Conservation (phyloP, 768 basidiomycete genomes). For the Panaeolus papilionaceus region DNA sequence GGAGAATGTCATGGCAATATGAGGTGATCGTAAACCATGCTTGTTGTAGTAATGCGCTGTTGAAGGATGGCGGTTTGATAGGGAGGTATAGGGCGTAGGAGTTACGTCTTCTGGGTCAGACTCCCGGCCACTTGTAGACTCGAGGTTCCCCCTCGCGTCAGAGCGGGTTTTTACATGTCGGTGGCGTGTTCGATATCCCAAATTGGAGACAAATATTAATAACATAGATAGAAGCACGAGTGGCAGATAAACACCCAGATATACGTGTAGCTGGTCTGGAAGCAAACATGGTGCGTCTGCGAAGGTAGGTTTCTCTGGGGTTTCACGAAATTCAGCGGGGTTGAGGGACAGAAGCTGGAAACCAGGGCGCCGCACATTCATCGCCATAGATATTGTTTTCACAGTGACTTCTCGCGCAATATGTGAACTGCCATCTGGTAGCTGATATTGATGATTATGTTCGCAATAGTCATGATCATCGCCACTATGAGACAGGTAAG, state of each 20-base stretch:
- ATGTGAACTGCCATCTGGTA: constrained; percentile 26
- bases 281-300: constrained; percentile 76
- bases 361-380: constrained; percentile 85
- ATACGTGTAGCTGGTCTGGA: constrained; percentile 85
- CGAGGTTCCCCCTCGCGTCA: not conserved
- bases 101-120: constrained; percentile 16
- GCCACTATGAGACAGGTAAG: constrained; percentile 54
- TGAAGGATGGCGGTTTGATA: constrained; percentile 18
- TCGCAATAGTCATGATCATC: constrained; percentile 98
- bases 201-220: constrained; percentile 36
- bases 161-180: constrained; percentile 18
- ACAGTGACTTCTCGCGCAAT: constrained; percentile 79
- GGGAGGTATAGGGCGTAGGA: constrained; percentile 17
- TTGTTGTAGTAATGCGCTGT: constrained; percentile 11
- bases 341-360: constrained; percentile 88
- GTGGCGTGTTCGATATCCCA: constrained; percentile 13
- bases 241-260: constrained; percentile 74
- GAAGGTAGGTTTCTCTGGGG: constrained; percentile 35
- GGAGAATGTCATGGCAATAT: constrained; percentile 22
- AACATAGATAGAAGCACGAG: constrained; percentile 65
- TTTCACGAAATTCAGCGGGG: constrained; percentile 32
- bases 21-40: constrained; percentile 17
- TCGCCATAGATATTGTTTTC: constrained; percentile 90
- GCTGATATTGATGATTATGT: constrained; percentile 53
- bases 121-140: not conserved